phyloP scores from a whole-genome alignment of 208 protist genomes.

The Leishmania tropica region DNA sequence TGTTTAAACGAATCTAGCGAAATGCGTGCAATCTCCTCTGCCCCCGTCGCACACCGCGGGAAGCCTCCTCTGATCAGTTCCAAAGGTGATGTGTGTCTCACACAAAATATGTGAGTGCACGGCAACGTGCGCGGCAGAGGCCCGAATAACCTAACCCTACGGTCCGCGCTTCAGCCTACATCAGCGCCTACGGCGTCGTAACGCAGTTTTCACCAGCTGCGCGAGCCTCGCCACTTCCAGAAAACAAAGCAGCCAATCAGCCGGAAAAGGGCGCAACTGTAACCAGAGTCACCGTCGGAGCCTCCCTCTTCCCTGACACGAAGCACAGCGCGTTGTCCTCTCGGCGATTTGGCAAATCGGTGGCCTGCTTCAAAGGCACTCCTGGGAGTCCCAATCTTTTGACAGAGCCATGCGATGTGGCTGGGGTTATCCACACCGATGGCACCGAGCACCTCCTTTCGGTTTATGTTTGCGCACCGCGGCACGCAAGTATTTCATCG shows the following conservation, averaged over 20 bases:
- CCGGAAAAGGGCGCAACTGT: background rate
- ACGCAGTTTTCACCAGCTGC: background rate
- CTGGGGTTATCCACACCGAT: background rate
- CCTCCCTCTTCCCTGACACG: background rate
- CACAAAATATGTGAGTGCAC: background rate
- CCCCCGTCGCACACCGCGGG: background rate
- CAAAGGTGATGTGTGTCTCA: background rate
- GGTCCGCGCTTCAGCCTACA: background rate
- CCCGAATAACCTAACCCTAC: background rate
- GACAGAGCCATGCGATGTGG: background rate
- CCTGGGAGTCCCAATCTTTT: background rate
- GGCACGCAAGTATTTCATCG: background rate
- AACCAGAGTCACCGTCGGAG: background rate
- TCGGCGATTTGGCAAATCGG: no score
- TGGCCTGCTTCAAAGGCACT: background rate
- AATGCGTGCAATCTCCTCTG: background rate
- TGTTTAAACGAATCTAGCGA: no score
- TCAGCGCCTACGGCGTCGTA: background rate
- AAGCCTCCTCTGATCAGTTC: background rate
- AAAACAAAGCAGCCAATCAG: background rate
- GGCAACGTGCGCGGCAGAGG: background rate
- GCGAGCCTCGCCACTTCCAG: background rate
- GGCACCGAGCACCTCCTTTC: background rate
- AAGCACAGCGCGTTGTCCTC: background rate
- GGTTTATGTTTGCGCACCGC: no score